Evolutionary conservation across 805 yeast species (phyloP).

Genomic region (Metschnikowia hibisci): DNA sequence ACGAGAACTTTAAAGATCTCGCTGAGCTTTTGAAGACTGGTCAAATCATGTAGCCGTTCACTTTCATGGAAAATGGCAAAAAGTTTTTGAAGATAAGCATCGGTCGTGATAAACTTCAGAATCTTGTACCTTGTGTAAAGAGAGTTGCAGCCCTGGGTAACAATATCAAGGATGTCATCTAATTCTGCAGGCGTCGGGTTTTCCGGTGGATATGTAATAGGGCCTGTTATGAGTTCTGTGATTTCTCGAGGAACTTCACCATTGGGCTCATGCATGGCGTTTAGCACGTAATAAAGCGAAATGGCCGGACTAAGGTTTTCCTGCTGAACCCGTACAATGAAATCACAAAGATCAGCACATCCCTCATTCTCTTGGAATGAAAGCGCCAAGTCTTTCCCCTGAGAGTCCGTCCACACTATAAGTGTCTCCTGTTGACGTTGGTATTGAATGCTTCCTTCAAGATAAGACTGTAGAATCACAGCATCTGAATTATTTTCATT

Average conservation of each 20-base stretch:
- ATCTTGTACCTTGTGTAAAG: conserved; percentile 61
- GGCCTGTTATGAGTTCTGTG: conserved; percentile 78
- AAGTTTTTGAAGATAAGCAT: conserved; percentile 51
- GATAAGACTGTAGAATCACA: conserved; percentile 55
- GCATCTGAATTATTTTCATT: conserved; percentile 63
- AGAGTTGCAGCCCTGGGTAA: conserved; percentile 60
- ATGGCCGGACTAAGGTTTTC: conserved; percentile 55
- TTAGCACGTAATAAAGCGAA: conserved; percentile 59
- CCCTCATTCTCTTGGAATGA: conserved; percentile 92
- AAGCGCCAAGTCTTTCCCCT: conserved; percentile 73
- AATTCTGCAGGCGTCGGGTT: conserved; percentile 52
- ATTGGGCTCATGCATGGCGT: conserved; percentile 32
- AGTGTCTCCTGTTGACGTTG: conserved; percentile 93
- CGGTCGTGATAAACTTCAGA: conserved; percentile 49
- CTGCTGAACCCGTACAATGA: conserved; percentile 65
- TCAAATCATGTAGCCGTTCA: conserved; percentile 51
- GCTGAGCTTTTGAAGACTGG: conserved; percentile 61
- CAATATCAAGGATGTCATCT: conserved; percentile 47
- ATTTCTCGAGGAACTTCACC: conserved; percentile 40
- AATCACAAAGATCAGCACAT: conserved; percentile 78
- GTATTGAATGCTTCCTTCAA: conserved; percentile 77
- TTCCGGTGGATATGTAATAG: conserved; percentile 59
- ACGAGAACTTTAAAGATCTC: conserved; percentile 69
- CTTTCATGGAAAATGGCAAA: conserved; percentile 50
- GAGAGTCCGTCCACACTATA: conserved; percentile 88